Evolutionary conservation across 1,284 basidiomycete genomes (phyloP), one percentile per base, ranked within the genome.

Genomic region (Bothia castanella): DNA sequence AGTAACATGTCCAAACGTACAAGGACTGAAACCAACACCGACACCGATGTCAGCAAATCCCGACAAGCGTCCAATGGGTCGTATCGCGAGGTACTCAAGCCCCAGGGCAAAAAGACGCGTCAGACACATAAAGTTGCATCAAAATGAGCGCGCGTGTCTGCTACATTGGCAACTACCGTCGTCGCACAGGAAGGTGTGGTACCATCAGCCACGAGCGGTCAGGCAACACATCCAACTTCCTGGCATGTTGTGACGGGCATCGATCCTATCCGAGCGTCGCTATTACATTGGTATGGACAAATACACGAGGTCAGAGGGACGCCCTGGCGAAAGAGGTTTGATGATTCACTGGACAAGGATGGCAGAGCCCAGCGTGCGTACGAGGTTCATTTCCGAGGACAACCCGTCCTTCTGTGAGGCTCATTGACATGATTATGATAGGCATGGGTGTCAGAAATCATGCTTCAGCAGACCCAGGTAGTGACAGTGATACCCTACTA

Each of bases 381-480:
- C 58, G 88, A 91, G 76, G 89, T 88, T 56, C 27, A 55, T 50
- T 40, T 37, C 4, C 20, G 32, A 16, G 32, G 5, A 9, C 36
- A n/a, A n/a, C n/a, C n/a, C n/a, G n/a, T n/a, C n/a, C n/a, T n/a
- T n/a, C n/a, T n/a, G n/a, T n/a, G n/a, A n/a, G n/a, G n/a, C n/a
- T n/a, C n/a, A n/a, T n/a, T n/a, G n/a, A 4, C 36, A 10, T 21
- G 12, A 10, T 12, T 21, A 92, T n/a, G n/a, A n/a, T n/a, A n/a
- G 85, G 88, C 91, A 12, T 91, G 88, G 86, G 76, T 97, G 39
- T 91, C 88, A 12, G 93, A 97, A 69, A 88, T 97, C 56, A 98
- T 98, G 96, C 78, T 97, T 7, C 96, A 99, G 67, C 96, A 99
- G 69, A 98, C 96, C 0, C 93, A 94, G 64, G 88, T 91, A 23